These are phyloP conservation scores for Bothriochloa decipiens DNA, from an alignment of 176 grass and related monocot genomes.

Conservation along the genomic window DNA sequence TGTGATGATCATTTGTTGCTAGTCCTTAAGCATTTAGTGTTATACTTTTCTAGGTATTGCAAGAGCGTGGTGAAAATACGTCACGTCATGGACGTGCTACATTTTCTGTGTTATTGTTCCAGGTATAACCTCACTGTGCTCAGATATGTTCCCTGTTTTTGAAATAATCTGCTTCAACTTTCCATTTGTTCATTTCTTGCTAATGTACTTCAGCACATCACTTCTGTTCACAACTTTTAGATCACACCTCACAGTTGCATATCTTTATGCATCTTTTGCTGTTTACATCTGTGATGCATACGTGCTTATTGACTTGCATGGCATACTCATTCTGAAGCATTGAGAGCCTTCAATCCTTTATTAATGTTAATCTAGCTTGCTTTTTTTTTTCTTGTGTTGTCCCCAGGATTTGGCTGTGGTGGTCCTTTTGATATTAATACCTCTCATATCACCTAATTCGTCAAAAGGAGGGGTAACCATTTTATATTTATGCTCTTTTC, in stretches of 20 bases:
- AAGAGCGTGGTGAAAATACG: constrained; percentile 98
- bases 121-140: constrained; percentile 53
- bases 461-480: constrained; percentile 99
- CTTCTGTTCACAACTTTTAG: neutral
- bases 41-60: constrained; percentile 64
- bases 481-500: constrained; percentile 37
- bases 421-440: constrained; percentile 93
- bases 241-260: constrained; percentile 1
- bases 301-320: neutral
- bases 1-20: neutral
- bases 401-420: constrained; percentile 95
- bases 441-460: constrained; percentile 97
- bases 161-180: constrained; percentile 23
- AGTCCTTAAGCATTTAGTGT: constrained; percentile 32
- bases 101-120: constrained; percentile 97
- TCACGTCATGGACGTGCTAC: constrained; percentile 97
- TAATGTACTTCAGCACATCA: neutral
- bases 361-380: constrained; percentile 15
- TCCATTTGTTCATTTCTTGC: constrained; percentile 31
- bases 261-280: neutral
- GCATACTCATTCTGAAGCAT: neutral
- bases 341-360: neutral
- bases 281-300: constrained; percentile 11
- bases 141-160: constrained; percentile 14
- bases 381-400: constrained; percentile 40